A percentile compares a stretch with the other conserved stretches of the same genome.
Conservation (phyloP, 495 filamentous ascomycete genomes). For the Talaromyces adpressus region DNA sequence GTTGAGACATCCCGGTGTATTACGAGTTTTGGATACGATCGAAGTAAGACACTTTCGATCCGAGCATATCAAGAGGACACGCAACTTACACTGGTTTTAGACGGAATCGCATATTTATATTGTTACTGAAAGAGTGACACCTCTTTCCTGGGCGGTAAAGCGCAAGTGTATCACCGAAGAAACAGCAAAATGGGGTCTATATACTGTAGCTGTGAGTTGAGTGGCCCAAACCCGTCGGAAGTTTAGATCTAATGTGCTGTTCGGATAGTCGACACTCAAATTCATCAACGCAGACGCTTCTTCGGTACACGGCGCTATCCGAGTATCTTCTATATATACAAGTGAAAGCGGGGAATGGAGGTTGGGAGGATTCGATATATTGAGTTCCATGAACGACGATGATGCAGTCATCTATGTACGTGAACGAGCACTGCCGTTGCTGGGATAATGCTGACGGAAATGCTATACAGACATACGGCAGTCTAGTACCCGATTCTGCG, state of each 20-base stretch:
- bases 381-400: slow-evolving; percentile 94
- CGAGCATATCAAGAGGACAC: not conserved
- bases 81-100: slow-evolving; percentile 33
- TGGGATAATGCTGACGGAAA: not conserved
- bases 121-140: slow-evolving; percentile 81
- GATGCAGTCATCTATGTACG: slow-evolving; percentile 84
- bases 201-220: slow-evolving; percentile 66
- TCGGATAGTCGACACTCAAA: slow-evolving; percentile 69
- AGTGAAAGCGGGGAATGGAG: slow-evolving; percentile 98
- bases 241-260: not conserved
- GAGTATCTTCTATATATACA: slow-evolving; percentile 78
- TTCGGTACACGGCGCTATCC: slow-evolving; percentile 80
- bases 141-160: slow-evolving; percentile 79
- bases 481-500: slow-evolving; percentile 73
- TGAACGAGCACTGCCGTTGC: not conserved
- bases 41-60: slow-evolving; percentile 51
- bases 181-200: slow-evolving; percentile 92
- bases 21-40: slow-evolving; percentile 87
- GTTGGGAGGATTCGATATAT: slow-evolving; percentile 82
- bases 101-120: slow-evolving; percentile 92
- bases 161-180: slow-evolving; percentile 77
- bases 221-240: not conserved
- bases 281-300: slow-evolving; percentile 93
- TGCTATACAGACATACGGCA: slow-evolving; percentile 63
- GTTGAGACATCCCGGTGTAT: slow-evolving; percentile 85